Percentiles rank a stretch among this genome's conserved stretches.
phyloP scores from a whole-genome alignment of 2,329 filamentous ascomycete genomes.

The Passalora sequoiae region DNA sequence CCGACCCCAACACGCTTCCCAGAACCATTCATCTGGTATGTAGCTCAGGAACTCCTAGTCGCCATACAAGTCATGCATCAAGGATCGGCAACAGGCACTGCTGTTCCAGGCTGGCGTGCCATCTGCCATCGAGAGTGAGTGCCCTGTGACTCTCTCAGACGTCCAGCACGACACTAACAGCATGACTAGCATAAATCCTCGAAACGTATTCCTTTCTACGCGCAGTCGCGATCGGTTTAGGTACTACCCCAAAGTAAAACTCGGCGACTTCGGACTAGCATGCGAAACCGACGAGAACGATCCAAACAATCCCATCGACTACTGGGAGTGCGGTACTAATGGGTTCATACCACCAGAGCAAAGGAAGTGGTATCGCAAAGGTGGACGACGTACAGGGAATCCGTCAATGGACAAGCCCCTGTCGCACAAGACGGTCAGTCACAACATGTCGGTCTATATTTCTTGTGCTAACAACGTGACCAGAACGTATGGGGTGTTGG shows the following conservation, averaged over 20 bases:
- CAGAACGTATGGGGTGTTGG: too few relatives aligned
- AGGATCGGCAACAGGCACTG: not conserved
- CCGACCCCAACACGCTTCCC: not conserved
- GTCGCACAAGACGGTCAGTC: too few relatives aligned
- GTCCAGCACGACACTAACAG: not conserved
- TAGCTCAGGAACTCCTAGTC: not conserved
- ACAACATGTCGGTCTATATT: too few relatives aligned
- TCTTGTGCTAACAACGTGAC: too few relatives aligned
- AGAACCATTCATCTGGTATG: constrained; percentile 4
- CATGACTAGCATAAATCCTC: not conserved
- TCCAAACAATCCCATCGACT: not conserved
- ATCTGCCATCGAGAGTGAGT: not conserved
- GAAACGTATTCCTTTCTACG: not conserved
- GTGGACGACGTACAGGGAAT: too few relatives aligned
- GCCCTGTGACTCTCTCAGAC: not conserved
- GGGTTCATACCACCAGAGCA: not conserved
- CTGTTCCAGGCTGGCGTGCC: not conserved
- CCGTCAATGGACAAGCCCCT: too few relatives aligned
- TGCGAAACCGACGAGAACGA: constrained; percentile 3
- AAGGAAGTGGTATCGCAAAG: not conserved
- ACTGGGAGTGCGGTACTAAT: not conserved
- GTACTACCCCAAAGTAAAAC: not conserved
- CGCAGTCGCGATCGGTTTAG: not conserved
- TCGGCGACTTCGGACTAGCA: not conserved
- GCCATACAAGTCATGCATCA: not conserved